phyloP scores from a whole-genome alignment of 768 basidiomycete genomes.

The Boletus huronensis region DNA sequence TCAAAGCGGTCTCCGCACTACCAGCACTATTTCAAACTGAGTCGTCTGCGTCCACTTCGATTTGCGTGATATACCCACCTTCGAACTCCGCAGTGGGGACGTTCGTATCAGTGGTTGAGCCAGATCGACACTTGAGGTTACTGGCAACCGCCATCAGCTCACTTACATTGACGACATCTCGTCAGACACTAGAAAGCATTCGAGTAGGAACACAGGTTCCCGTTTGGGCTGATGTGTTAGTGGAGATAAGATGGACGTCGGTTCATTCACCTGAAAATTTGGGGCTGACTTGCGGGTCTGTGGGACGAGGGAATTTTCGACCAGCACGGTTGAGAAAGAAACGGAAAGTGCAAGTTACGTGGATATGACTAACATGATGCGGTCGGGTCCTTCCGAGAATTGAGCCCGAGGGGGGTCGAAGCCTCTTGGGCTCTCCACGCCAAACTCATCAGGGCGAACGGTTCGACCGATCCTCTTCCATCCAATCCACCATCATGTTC shows the following conservation, averaged over 20 bases:
- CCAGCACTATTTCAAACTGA: neutral
- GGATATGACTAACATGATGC: too few species aligned
- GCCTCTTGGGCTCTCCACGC: neutral
- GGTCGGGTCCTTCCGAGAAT: constrained; percentile 12
- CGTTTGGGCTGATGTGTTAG: neutral
- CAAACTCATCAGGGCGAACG: too few species aligned
- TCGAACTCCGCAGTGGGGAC: neutral
- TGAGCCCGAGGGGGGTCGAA: constrained; percentile 6
- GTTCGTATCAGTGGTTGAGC: neutral
- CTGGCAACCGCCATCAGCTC: neutral
- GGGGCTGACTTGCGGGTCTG: neutral
- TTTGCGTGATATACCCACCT: neutral
- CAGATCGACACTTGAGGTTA: neutral
- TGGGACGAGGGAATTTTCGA: neutral
- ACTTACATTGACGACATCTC: neutral
- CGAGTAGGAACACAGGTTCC: neutral
- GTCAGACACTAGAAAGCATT: neutral
- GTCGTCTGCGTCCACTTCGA: neutral
- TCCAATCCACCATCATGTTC: constrained; percentile 67
- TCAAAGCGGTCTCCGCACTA: neutral
- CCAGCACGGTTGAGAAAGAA: neutral
- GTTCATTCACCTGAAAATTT: neutral
- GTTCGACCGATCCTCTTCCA: too few species aligned
- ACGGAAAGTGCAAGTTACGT: too few species aligned
- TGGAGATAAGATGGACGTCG: too few species aligned